A percentile compares a stretch with the other conserved stretches of the same genome.
phyloP scores from a whole-genome alignment of 2,329 filamentous ascomycete genomes.

The Neoascochyta sp. region DNA sequence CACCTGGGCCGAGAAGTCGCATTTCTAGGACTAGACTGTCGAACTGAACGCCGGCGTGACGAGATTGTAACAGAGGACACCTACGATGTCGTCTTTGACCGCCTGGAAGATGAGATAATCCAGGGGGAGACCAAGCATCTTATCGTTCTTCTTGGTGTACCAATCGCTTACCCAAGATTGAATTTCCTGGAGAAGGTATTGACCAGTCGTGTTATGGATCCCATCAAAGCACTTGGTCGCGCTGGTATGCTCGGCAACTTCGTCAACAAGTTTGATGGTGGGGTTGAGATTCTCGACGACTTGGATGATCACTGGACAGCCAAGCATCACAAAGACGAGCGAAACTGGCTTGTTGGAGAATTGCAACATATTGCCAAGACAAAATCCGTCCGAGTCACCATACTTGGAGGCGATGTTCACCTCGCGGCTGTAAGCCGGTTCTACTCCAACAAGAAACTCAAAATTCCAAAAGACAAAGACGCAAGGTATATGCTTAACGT shows the following conservation, averaged over 20 bases:
- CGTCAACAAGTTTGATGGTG: constrained; percentile 85
- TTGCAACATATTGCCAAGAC: constrained; percentile 90
- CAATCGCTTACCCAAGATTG: constrained; percentile 46
- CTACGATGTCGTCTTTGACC: constrained; percentile 82
- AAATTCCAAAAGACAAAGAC: constrained; percentile 79
- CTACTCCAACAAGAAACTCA: constrained; percentile 76
- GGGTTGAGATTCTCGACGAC: constrained; percentile 86
- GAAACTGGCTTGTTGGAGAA: constrained; percentile 81
- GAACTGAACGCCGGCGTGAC: constrained; percentile 82
- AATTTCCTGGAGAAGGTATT: constrained; percentile 64
- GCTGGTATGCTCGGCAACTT: constrained; percentile 74
- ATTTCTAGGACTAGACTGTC: constrained; percentile 83
- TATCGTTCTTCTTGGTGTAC: constrained; percentile 77
- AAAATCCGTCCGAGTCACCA: constrained; percentile 86
- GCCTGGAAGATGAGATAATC: constrained; percentile 74
- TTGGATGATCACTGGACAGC: constrained; percentile 97
- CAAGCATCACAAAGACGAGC: constrained; percentile 87
- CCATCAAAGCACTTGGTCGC: constrained; percentile 82
- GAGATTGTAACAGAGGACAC: constrained; percentile 77
- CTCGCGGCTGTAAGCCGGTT: constrained; percentile 90
- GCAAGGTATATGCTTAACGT: constrained; percentile 97
- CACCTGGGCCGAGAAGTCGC: constrained; percentile 73
- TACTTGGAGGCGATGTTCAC: constrained; percentile 92
- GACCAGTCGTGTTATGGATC: constrained; percentile 81
- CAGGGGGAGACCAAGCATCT: constrained; percentile 86